Base-by-base conservation (phyloP, 306 rosid species). In the Crotalaria pallida region DNA sequence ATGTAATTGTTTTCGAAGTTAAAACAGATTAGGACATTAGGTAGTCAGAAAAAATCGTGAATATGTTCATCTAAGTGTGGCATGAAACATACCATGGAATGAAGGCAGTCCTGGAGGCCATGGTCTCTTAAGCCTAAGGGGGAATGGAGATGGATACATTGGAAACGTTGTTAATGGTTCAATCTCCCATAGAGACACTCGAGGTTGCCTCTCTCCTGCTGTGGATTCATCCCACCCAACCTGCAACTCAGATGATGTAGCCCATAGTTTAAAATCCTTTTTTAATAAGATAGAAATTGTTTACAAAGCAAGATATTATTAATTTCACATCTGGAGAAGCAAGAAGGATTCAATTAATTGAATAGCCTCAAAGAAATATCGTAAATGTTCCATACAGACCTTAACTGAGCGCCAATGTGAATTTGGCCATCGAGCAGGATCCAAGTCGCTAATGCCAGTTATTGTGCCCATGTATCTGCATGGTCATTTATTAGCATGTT, bases 221-320 rank as follows among this genome's bases (percentile, higher is more conserved):
- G 99, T 94, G 50, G 99, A 94, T 73, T 94, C 99, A 77, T 94
- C 99, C 99, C 99, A 94, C 55, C 99, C 99, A 74, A 94, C 99
- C 99, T 94, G 79, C 78, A 84, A 61, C 64, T 17, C 63, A 72
- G 72, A 43, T 12, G 49, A 68, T n/a, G n/a, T n/a, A 64, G 40
- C 19, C 48, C 66, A 38, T 71, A n/a, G 10, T 40, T 50, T 47
- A 48, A 65, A 33, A 19, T 17, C 22, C 27, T 53, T 13, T 29
- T 31, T 49, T 45, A 44, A 45, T 44, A 61, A 24, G 51, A 60
- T 15, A 1, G 1, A 51, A 64, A 52, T 34, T 62, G 29, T 12
- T 65, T 29, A 67, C 17, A 5, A 34, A 65, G 65, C 19, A 61
- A 60, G 58, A 43, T 19, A 22, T 6, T 61, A 4, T 58, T 45